A percentile compares a stretch with the other conserved stretches of the same genome.
Conservation (phyloP, 1,139 yeast species). For the Pichiaceae sp. region DNA sequence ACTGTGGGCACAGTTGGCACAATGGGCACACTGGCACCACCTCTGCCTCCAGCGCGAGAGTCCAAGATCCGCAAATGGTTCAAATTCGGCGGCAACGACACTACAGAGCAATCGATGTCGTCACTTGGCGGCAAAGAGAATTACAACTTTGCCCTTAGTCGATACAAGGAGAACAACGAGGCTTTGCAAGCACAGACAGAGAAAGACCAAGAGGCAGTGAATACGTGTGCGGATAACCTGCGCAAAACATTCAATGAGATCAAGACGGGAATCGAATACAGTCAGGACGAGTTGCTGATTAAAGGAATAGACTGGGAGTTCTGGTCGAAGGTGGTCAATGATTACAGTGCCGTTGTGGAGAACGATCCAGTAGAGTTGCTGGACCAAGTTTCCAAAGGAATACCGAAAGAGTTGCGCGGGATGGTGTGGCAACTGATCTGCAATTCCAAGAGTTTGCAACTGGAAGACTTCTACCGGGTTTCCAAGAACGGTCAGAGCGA, state of each 20-base stretch:
- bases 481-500: constrained; percentile 46
- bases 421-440: constrained; percentile 88
- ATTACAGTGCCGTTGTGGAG: constrained; percentile 60
- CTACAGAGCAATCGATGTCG: constrained; percentile 4
- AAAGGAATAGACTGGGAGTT: constrained; percentile 69
- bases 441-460: constrained; percentile 62
- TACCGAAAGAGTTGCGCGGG: constrained; percentile 81
- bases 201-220: constrained; percentile 17
- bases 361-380: constrained; percentile 54
- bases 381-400: constrained; percentile 58
- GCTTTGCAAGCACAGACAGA: constrained; percentile 27
- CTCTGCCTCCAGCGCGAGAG: not conserved
- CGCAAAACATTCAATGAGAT: constrained; percentile 51
- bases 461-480: constrained; percentile 60
- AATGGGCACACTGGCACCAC: not conserved
- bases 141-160: constrained; percentile 32
- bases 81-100: constrained; percentile 10
- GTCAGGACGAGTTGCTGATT: constrained; percentile 21
- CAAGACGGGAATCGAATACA: constrained; percentile 25
- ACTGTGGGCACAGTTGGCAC: not conserved
- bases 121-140: constrained; percentile 22
- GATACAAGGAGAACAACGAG: constrained; percentile 29
- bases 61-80: constrained; percentile 21
- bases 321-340: constrained; percentile 76
- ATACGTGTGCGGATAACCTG: constrained; percentile 49